Evolutionary conservation across 139 green algal genomes (phyloP).

Genomic region (Pycnococcus provasolii): DNA sequence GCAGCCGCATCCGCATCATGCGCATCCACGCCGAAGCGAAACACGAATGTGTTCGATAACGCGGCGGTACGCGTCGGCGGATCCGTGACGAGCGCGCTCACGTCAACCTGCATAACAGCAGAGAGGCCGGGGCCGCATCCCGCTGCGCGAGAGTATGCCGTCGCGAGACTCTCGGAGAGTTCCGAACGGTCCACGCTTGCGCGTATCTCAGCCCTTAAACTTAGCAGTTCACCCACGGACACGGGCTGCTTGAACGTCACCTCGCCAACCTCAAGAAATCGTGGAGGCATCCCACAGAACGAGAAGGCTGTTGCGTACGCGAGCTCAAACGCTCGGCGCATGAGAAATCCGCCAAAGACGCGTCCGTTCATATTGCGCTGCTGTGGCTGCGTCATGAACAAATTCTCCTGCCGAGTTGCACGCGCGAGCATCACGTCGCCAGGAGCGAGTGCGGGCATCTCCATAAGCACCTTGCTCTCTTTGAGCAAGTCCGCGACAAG

Average conservation of each 20-base stretch:
- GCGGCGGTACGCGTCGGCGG: too few species aligned
- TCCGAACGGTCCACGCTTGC: too few species aligned
- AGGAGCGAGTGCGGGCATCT: slow-evolving; percentile 6
- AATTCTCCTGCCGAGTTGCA: slow-evolving; percentile 44
- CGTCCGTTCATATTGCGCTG: slow-evolving; percentile 39
- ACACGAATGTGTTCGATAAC: too few species aligned
- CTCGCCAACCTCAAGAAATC: slow-evolving; percentile 38
- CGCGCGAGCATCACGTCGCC: background rate
- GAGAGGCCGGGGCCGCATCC: too few species aligned
- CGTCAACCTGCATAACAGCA: too few species aligned
- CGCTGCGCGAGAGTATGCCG: too few species aligned
- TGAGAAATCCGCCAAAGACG: slow-evolving; percentile 75
- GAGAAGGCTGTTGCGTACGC: slow-evolving; percentile 60
- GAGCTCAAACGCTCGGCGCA: slow-evolving; percentile 72
- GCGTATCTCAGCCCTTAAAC: slow-evolving; percentile 32
- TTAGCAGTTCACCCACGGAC: slow-evolving; percentile 58
- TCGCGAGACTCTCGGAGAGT: too few species aligned
- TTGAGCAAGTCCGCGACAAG: background rate
- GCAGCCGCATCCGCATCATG: too few species aligned
- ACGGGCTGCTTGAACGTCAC: slow-evolving; percentile 46
- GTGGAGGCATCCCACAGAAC: slow-evolving; percentile 49
- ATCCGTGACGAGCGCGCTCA: too few species aligned
- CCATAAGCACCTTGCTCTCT: background rate
- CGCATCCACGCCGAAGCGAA: too few species aligned
- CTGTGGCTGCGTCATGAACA: slow-evolving; percentile 70